phyloP scores from a whole-genome alignment of 495 filamentous ascomycete genomes.

The Viridothelium virens region DNA sequence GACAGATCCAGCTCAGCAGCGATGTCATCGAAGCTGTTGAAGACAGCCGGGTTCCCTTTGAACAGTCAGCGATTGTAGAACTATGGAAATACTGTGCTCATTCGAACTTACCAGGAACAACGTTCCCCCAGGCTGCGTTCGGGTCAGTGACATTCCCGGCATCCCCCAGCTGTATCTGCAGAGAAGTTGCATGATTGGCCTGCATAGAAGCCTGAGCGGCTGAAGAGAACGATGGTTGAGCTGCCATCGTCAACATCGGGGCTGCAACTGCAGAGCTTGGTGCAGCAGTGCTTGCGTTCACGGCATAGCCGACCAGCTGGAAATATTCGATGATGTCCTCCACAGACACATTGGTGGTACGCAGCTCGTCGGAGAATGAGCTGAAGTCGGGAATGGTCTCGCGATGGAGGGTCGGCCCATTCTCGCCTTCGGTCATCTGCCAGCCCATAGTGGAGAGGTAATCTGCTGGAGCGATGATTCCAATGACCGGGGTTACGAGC shows the following conservation, averaged over 20 bases:
- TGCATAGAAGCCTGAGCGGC: constrained; percentile 11
- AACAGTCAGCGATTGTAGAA: background rate
- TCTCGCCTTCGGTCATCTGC: constrained; percentile 19
- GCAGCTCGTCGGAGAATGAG: constrained; percentile 9
- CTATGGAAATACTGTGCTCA: background rate
- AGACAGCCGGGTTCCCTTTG: background rate
- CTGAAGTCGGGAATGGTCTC: constrained; percentile 1
- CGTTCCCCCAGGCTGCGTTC: background rate
- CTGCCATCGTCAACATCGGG: constrained; percentile 10
- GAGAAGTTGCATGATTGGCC: constrained; percentile 7
- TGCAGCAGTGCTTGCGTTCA: constrained; percentile 11
- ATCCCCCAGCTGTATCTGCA: constrained; percentile 5
- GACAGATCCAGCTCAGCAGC: constrained; percentile 9
- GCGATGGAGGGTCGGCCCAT: constrained; percentile 5
- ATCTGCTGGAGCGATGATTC: constrained; percentile 32
- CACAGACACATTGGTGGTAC: constrained; percentile 9
- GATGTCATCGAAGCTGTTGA: background rate
- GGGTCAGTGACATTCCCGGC: constrained; percentile 6
- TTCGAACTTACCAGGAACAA: background rate
- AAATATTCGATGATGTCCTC: constrained; percentile 10
- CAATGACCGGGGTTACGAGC: constrained; percentile 35
- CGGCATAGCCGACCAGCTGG: constrained; percentile 8
- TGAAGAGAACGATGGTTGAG: constrained; percentile 10
- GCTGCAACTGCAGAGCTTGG: constrained; percentile 9
- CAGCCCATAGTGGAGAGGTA: constrained; percentile 43